Base-by-base conservation (phyloP, 768 basidiomycete genomes). In the Xerocomellus amylosporus region DNA sequence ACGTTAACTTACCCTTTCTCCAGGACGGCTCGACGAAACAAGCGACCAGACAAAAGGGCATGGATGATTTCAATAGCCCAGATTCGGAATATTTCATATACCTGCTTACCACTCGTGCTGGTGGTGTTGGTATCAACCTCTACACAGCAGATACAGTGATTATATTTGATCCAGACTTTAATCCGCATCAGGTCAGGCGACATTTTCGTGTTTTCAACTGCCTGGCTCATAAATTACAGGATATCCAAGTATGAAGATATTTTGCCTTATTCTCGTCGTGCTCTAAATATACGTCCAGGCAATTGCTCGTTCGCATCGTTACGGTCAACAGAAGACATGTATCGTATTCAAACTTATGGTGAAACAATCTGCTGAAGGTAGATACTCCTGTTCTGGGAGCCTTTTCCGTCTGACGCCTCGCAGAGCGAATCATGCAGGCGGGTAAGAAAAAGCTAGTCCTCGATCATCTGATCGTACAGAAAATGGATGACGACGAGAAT, bases 341-440 rank as follows among this genome's bases (percentile, higher is more conserved):
- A 77, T 96, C 41, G 93, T 96, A 24, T 96, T 98, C 78, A 98
- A 96, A 67, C 73, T 99, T 39, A 93, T 98, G 91, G 84, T 93
- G 51, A 96, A 96, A 70, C 86, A 88, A 52, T 92, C 93, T 8
- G 92, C 95, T 12, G 92, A 95, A 80, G 92, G 90, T 85, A 50
- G 53, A 69, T 45, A 19, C 37, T 22, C 15, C 17, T 41, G n/a
- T 14, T 42, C 53, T 24, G n/a, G 38, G 22, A 39, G 19, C 36
- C 24, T 14, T 17, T 19, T 20, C 14, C 20, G 20, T 49, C 56
- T 54, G 54, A 64, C 37, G 17, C 59, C n/a, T 40, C 38, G 19
- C 62, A 96, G 94, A 97, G 64, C 88, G 87, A 42, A 98, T 97
- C 62, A 80, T 96, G 72, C 86, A 93, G 71, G 82, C 86, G 24